Evolutionary conservation across 192 early-diverging fungal genomes (phyloP), one percentile per base, ranked within the genome.

Genomic region (Gigaspora rosea): DNA sequence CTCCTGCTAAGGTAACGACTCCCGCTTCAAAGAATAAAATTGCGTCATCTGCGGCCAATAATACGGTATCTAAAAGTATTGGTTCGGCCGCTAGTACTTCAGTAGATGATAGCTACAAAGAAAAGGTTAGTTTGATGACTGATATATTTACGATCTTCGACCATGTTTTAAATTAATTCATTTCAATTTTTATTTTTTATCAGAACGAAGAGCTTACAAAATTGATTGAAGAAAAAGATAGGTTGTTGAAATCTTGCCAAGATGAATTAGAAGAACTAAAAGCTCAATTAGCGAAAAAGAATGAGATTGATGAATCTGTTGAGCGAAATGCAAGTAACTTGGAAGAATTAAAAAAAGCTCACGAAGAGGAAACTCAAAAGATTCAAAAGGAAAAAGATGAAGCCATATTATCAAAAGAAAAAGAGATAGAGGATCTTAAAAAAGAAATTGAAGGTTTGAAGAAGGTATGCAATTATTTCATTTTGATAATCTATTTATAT

Each of bases 151-250:
- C 62, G 33, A 35, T n/a, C 9, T 46, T 62, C 33, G 33, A 1
- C 1, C 18, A 56, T 16, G 4, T 56, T 56, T 52, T 18, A 65
- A 4, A 22, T 33, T 64, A 22, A 41, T 33, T 65, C 20, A 47
- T 50, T 13, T 4, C 46, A 16, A 41, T 54, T 22, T 35, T 27
- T 54, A 15, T 71, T 35, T 35, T 27, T 62, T 48, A 27, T 36
- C n/a, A 76, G 74, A 76, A 51, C 11, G 74, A 76, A 16, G 74
- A 76, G 3, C 74, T 76, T 51, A 62, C 46, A 0, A 18, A 33
- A 65, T 47, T 65, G 6, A 22, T 76, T 20, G 74, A 76, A 52
- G 74, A 76, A 65, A 76, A 76, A 32, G 74, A 76, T 20, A 64
- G 1, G 27, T 13, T 76, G 3, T 65, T 76, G 48, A 76, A 76